Conservation (phyloP, 495 filamentous ascomycete genomes). For the Podospora pseudocomata region DNA sequence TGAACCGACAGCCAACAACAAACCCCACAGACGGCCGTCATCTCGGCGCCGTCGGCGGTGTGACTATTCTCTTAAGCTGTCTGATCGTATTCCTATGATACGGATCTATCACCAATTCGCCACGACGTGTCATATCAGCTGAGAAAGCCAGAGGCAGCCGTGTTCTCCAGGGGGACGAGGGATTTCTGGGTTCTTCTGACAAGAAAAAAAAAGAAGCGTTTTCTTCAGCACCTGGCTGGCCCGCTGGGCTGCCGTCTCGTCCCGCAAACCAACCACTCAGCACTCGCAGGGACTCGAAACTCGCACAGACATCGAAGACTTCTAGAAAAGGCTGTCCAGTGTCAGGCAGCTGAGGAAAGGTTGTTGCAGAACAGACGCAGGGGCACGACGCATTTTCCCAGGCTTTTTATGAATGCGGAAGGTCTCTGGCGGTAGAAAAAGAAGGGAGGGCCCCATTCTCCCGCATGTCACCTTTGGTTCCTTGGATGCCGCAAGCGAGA, state of each 20-base stretch:
- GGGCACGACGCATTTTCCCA: neutral
- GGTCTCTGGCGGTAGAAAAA: conserved; percentile 13
- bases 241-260: neutral
- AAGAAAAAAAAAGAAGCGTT: neutral
- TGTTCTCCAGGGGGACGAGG: neutral
- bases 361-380: conserved; percentile 5
- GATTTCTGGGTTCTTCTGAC: neutral
- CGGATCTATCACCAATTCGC: no score
- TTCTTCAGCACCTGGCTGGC: neutral
- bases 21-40: no score
- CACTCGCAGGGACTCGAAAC: conserved; percentile 16
- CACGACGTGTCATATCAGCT: neutral
- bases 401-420: conserved; percentile 21
- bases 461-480: conserved; percentile 2
- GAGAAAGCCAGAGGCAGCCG: neutral
- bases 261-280: neutral
- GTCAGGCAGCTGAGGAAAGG: neutral
- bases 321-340: conserved; percentile 7
- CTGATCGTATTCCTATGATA: no score
- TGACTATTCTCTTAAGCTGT: no score
- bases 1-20: conserved; percentile 3
- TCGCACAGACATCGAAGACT: conserved; percentile 13
- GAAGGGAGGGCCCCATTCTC: neutral
- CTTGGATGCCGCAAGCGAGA: conserved; percentile 4
- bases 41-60: no score